These are phyloP conservation scores for Mycena latifolia DNA, from an alignment of 768 basidiomycete genomes.

Conservation along the genomic window DNA sequence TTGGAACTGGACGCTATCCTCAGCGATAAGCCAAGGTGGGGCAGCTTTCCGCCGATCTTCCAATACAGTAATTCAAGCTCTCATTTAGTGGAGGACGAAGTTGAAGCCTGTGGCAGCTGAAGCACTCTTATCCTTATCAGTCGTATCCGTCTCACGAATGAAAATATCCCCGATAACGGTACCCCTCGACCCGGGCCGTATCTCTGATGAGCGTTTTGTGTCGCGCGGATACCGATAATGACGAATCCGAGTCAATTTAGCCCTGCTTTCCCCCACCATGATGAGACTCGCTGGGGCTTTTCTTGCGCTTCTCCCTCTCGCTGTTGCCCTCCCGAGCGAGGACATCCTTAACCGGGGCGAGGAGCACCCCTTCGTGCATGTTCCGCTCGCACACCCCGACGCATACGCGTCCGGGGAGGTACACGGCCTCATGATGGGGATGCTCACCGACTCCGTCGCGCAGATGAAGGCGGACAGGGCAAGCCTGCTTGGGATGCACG, in stretches of 20 bases:
- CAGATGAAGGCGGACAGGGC: conserved; percentile 14
- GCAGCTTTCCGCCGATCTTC: no score
- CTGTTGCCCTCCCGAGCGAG: conserved; percentile 9
- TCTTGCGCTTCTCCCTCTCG: conserved; percentile 15
- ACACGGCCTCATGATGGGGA: conserved; percentile 28
- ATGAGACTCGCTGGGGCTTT: conserved; percentile 1
- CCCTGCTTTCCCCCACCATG: conserved; percentile 19
- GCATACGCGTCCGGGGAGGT: conserved; percentile 32
- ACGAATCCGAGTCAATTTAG: background rate
- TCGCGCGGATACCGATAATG: no score
- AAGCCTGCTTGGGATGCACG: conserved; percentile 18
- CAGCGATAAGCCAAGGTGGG: no score
- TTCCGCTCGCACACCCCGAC: conserved; percentile 30
- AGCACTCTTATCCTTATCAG: no score
- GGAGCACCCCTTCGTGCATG: conserved; percentile 24
- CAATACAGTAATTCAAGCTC: no score
- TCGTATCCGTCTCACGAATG: no score
- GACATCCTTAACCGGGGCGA: conserved; percentile 25
- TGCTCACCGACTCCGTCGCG: conserved; percentile 23
- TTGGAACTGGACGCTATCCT: no score
- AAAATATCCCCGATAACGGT: no score
- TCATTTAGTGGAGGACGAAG: no score
- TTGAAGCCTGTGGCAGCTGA: no score
- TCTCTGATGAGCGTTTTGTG: no score
- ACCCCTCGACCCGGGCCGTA: no score